Evolutionary conservation across 2,329 filamentous ascomycete species (phyloP), one percentile per base, ranked within the genome.

Genomic region (Diaporthe velutina): DNA sequence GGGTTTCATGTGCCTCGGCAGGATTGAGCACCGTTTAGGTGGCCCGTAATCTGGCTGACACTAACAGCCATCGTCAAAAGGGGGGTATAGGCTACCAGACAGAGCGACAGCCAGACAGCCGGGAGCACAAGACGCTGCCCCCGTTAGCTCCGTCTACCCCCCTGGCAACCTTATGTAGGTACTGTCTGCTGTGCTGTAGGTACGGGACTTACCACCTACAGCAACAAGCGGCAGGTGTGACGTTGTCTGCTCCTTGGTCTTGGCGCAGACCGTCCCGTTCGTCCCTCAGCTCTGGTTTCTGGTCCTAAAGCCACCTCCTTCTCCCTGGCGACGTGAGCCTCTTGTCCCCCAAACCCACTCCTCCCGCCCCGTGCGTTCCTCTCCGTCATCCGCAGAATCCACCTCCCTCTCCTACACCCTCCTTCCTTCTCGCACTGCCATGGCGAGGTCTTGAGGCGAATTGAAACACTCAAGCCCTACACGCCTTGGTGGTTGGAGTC

Each of bases 1-100:
- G 22, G 64, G 45, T 67, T 67, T 67, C 64, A 67, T 50, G 61
- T 52, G 30, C 61, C 61, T 67, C 61, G 42, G 61, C 61, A 67
- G 64, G 64, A 67, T 67, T 28, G 64, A 52, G 3, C 22, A 54
- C 64, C 48, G 22, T 40, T 35, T 48, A 54, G 22, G 48, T 30
- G 48, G 64, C 64, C 64, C 33, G 48, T 54, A 68, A 68, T 40
- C 64, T 54, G 45, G n/a, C 45, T 68, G 64, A 68, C 64, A 68
- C 64, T 68, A 68, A 68, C 64, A 68, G 33, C 48, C 17, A 15
- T 22, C 19, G n/a, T 30, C n/a, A 28, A 54, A 52, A 52, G 33
- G 17, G 28, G 54, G 54, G 57, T 71, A 60, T 9, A 22, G 10
- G 25, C n/a, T 54, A 71, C 68, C 52, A n/a, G 45, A 19, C 17